Base-by-base conservation (phyloP, 2,329 filamentous ascomycete genomes). In the Trichoderma sp. region DNA sequence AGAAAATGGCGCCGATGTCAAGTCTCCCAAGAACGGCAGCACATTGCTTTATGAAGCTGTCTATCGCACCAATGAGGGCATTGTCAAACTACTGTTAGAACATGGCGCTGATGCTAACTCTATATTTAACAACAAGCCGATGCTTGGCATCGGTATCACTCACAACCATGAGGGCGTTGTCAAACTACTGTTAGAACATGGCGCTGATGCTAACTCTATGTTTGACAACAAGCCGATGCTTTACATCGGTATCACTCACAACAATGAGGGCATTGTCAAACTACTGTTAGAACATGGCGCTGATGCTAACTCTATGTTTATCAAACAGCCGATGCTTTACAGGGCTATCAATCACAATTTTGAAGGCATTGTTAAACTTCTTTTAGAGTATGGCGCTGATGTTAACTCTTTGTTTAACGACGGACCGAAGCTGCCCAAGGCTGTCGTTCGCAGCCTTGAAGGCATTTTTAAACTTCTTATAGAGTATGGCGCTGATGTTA, bases 41-140 rank as follows among this genome's bases (percentile, higher is more conserved):
- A 36, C 34, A 36, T 36, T 15, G 17, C 17, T n/a, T 47, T 47
- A 0, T n/a, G 2, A 1, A 8, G 30, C 57, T n/a, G 20, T 11
- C n/a, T 0, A 6, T 2, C 0, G 1, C 8, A 26, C 12, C 4
- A 1, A n/a, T 11, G 13, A 32, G n/a, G 17, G 28, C 55, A 58
- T 6, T 11, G 36, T 63, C 17, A 32, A 8, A 26, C 26, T 64
- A 3, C 13, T 64, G 9, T 11, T 64, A 28, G 26, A 28, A 28
- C 26, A 28, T 28, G 17, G 28, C 55, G 32, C 23, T 23, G 23
- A 23, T 23, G 23, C 23, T 23, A 23, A 23, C 23, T 23, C 23
- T 23, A 23, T 23, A 3, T 23, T 23, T 23, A 3, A 23, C 23
- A 23, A 23, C 23, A 3, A 23, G 23, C 23, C 23, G 23, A 23